Base-by-base conservation (phyloP, 2,329 filamentous ascomycete species). In the Penicillium aurantiogriseum region DNA sequence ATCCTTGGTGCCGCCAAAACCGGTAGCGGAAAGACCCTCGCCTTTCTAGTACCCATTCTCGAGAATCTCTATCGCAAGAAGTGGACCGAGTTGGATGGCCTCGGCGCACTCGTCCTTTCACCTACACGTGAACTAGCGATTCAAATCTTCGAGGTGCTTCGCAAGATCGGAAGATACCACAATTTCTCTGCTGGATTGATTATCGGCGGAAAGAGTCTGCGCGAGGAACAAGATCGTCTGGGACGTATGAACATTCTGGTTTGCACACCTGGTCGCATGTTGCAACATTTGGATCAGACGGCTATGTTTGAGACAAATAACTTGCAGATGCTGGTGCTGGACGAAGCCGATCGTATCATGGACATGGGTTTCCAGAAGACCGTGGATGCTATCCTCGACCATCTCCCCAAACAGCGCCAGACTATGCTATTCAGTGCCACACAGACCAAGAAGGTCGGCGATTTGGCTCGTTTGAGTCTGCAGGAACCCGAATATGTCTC, bases 391-490 rank as follows among this genome's bases (percentile, higher is more conserved):
- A 89, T 99, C 50, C 78, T 99, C 29, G 92, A 96, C 60, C 95
- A 97, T 71, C 80, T 99, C 2, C 94, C 94, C 1, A 88, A 86
- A 67, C 80, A 88, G 29, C 83, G 94, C 60, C 94, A 99, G 76
- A 99, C 94, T 0, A 82, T 99, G 71, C 85, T 99, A 10, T 99
- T 97, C 80, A 95, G 90, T 70, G 94, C 94, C 0, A 99, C 94
- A 0, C 94, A 99, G 76, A 97, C 92, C 64, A 95, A 92, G 70
- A 91, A 89, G 71, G 90, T 99, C 0, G 95, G 91, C 0, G 94
- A 99, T 74, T 81, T 99, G 54, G 93, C 93, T 1, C 85, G 94
- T 46, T 76, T 99, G 60, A 96, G 91, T 70, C 80, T 99, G 31
- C 86, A 88, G 65, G 90, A 97, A 51, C 93, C 94, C 15, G 92